Conservation (phyloP, 1,284 basidiomycete species). For the Tilletia setariae region DNA sequence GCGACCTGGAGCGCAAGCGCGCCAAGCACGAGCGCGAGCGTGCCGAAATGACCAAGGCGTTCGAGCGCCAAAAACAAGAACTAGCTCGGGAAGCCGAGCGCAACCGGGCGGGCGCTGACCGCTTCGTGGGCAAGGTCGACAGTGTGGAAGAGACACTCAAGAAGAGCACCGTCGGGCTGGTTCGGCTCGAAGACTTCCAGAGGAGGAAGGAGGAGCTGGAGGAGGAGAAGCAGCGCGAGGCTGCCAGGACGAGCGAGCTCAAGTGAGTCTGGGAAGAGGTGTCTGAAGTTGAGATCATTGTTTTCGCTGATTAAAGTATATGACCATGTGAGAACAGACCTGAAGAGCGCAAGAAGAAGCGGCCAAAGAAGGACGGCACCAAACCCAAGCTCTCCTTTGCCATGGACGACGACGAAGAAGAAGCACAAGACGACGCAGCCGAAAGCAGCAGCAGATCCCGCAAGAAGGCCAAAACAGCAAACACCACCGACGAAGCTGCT, state of each 20-base stretch:
- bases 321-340: too few species aligned
- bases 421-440: constrained; percentile 11
- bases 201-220: constrained; percentile 77
- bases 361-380: constrained; percentile 72
- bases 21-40: constrained; percentile 23
- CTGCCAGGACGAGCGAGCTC: constrained; percentile 61
- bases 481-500: constrained; percentile 7
- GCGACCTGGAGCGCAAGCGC: constrained; percentile 12
- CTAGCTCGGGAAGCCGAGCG: constrained; percentile 61
- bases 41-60: constrained; percentile 64
- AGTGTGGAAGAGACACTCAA: constrained; percentile 92
- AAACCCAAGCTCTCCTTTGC: constrained; percentile 86
- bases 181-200: constrained; percentile 82
- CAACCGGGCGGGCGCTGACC: constrained; percentile 59
- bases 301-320: neutral
- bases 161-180: constrained; percentile 87
- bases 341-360: constrained; percentile 72
- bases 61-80: constrained; percentile 79
- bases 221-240: constrained; percentile 84
- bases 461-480: constrained; percentile 39
- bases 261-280: constrained; percentile 6
- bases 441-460: constrained; percentile 9
- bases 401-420: constrained; percentile 43
- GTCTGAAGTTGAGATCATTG: neutral
- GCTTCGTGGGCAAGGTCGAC: constrained; percentile 91